Base-by-base conservation (phyloP, 768 basidiomycete genomes). In the Lactarius sp. region DNA sequence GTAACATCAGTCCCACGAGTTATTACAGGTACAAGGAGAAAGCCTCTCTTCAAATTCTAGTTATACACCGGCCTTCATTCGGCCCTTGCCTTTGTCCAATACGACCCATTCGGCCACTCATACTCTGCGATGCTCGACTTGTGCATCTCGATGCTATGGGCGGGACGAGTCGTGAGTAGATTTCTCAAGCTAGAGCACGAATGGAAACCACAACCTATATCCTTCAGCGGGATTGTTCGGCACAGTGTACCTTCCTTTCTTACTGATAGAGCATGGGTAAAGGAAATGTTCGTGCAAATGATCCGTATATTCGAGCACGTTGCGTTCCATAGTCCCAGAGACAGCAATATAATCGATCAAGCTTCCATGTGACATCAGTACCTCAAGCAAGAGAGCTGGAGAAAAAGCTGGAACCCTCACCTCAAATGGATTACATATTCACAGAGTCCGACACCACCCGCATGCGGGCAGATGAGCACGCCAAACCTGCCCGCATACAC, bases 201-300 rank as follows among this genome's bases (percentile, higher is more conserved):
- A 8, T 4, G 37, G 22, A 14, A 7, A 44, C 54, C 69, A 79
- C 22, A 36, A 85, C 85, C 85, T 88, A 75, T 94, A 93, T 1
- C 94, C 94, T 69, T 91, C 93, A 18, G 80, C 75, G 0, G 89
- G 79, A 68, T 89, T 83, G 61, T 69, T 76, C 0, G 94, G 94
- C 4, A 95, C 90, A 69, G 94, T 94, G 75, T 97, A 98, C 46
- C 92, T 80, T 46, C 94, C 95, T 16, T 81, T 27, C 27, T 27
- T 81, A 2, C 95, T 97, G 77, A 98, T 92, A 18, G 91, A 88
- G 70, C 90, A 92, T 2, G 93, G 94, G 64, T 85, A 85, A 49
- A 87, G 77, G 76, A 97, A 98, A 72, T 97, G 91, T 70, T 98
- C 93, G 75, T 98, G 95, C 44, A 98, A 79, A 73, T 97, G 95